Conservation (phyloP, 2,329 filamentous ascomycete species). For the Aspergillus neotritici region DNA sequence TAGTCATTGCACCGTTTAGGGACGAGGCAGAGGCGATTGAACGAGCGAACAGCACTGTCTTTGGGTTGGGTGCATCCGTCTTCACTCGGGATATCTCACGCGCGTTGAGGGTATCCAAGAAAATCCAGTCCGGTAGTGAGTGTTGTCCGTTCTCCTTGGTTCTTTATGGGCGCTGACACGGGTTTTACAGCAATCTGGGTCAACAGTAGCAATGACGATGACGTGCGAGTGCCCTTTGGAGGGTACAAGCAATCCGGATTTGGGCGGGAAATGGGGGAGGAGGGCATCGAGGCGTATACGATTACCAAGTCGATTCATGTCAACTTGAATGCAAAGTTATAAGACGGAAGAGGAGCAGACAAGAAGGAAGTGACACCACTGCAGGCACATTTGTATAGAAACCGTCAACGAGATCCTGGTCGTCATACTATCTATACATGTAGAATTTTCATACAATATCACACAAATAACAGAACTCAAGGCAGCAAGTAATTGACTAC, state of each 20-base stretch:
- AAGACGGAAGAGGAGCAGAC: too few species aligned
- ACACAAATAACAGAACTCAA: too few species aligned
- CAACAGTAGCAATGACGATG: too few species aligned
- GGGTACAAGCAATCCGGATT: slow-evolving; percentile 51
- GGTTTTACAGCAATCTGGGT: too few species aligned
- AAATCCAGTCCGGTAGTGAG: slow-evolving; percentile 36
- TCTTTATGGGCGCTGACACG: too few species aligned
- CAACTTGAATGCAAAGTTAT: slow-evolving; percentile 4
- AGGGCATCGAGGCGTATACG: slow-evolving; percentile 45
- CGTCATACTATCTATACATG: too few species aligned
- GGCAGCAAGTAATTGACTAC: too few species aligned
- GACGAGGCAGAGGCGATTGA: slow-evolving; percentile 78
- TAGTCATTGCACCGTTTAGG: slow-evolving; percentile 75
- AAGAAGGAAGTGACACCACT: too few species aligned
- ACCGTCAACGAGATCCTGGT: too few species aligned
- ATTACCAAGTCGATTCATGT: slow-evolving; percentile 22
- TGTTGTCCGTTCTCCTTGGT: too few species aligned
- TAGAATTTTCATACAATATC: too few species aligned
- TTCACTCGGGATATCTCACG: slow-evolving; percentile 58
- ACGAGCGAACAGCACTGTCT: slow-evolving; percentile 70
- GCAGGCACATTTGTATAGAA: too few species aligned
- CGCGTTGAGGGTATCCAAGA: slow-evolving; percentile 52
- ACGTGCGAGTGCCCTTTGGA: slow-evolving; percentile 25
- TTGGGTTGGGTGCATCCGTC: slow-evolving; percentile 87
- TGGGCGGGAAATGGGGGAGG: slow-evolving; percentile 49